Base-by-base conservation (phyloP, 371 early-diverging fungal genomes). In the Lichtheimia corymbifera region DNA sequence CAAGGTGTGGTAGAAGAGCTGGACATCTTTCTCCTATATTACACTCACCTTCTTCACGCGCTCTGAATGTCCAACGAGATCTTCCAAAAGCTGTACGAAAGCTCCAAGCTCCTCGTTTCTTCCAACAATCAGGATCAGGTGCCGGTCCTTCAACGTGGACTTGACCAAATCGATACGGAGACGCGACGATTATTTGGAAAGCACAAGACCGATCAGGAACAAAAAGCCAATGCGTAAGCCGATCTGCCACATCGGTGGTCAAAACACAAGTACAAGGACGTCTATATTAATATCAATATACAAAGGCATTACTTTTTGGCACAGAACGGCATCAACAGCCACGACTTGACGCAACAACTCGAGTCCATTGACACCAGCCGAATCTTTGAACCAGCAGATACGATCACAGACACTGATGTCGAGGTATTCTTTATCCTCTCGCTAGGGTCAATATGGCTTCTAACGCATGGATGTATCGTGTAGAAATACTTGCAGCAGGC, bases 391-490 rank as follows among this genome's bases (percentile, higher is more conserved):
- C 82, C 88, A 22, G 64, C 83, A 50, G 82, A 82, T 54, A 80
- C 86, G 5, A 65, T 87, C 18, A 74, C 76, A 42, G 91, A 91
- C 57, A 88, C 89, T 12, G 92, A 94, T 67, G 84, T 93, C n/a
- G 92, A 89, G 74, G 83, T 77, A 74, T 5, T 47, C 12, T 5
- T 47, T 47, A 18, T 9, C 35, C 11, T 35, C 35, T 5, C 9
- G 9, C 1, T 35, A 35, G 6, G 9, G 35, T 35, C 35, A 35
- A 35, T 1, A 35, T 9, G 35, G 2, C 0, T 35, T 35, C 9
- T 35, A 55, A 50, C 25, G 9, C 9, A 47, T 50, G 27, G 14
- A 12, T 55, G 18, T 49, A 22, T n/a, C 2, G 3, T 47, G 18
- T 65, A 88, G 73, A 88, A 83, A 45, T 93, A 82, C 66, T 63